Base-by-base conservation (phyloP, 768 basidiomycete species). In the Roridomyces roridus region DNA sequence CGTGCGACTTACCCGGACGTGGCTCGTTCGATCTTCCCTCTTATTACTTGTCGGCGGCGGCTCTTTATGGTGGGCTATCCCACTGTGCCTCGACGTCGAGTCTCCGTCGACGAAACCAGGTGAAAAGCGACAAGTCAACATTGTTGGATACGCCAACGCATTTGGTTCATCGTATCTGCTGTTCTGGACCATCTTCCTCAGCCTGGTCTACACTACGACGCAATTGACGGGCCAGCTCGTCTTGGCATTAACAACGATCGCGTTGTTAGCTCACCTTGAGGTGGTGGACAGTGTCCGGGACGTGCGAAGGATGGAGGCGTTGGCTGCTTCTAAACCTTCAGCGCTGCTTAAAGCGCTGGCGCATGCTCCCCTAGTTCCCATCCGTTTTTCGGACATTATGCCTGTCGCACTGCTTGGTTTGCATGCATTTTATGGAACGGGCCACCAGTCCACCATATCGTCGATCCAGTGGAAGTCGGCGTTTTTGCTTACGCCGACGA, bases 401-500 rank as follows among this genome's bases (percentile, higher is more conserved):
- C 88, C 89, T 0, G 70, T 98, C 14, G 88, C 89, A 0, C 80
- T 98, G 8, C 77, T 97, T 11, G 89, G 87, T 0, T 72, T 91
- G 35, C 82, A 92, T 45, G 72, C 83, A 8, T 98, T 96, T 80
- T 92, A 91, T 68, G 78, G 84, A 0, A 98, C 96, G 0, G 96
- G 97, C 2, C 97, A 99, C 66, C 95, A 98, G 72, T 82, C 94
- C 1, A 88, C 88, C 4, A 79, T 98, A 35, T 83, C 93, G 1
- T 90, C 92, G 3, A 84, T 99, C 39, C 96, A 98, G 64, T 99
- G 96, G 97, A 97, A 97, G 70, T 75, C 89, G 1, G 96, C 91
- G 7, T 99, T 98, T 72, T 70, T 98, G 25, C 80, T 99, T 51
- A 84, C 86, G 2, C 75, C 84, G 4, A 85, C 80, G 0, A 76